Conservation (phyloP, 1,139 yeast species). For the Pichia sp. region DNA sequence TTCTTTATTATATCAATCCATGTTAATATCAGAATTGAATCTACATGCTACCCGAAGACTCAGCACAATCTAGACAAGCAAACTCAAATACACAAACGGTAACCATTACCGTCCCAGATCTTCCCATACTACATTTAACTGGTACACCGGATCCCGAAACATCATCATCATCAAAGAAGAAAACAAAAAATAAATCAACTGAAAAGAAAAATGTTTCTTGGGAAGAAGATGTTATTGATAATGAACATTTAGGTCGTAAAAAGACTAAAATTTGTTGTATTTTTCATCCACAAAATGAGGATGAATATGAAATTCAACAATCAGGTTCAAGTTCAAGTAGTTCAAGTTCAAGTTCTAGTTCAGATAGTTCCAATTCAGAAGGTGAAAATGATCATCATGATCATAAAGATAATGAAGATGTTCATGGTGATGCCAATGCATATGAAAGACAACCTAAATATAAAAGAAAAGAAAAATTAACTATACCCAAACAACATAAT, state of each 20-base stretch:
- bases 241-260: conserved; percentile 80
- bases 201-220: conserved; percentile 56
- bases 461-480: conserved; percentile 28
- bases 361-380: conserved; percentile 33
- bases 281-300: conserved; percentile 77
- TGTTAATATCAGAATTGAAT: no score
- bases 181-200: conserved; percentile 12
- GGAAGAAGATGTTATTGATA: conserved; percentile 83
- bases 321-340: no score
- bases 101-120: conserved; percentile 8
- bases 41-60: no score
- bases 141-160: conserved; percentile 9
- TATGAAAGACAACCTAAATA: conserved; percentile 71
- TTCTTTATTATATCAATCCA: no score
- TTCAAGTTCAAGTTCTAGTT: conserved; percentile 26
- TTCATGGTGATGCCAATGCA: conserved; percentile 48
- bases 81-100: not conserved
- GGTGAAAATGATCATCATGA: conserved; percentile 23
- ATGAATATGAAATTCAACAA: conserved; percentile 41
- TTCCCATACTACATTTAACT: conserved; percentile 15
- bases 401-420: conserved; percentile 19
- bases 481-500: not conserved
- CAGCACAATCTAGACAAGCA: no score
- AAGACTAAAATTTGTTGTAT: conserved; percentile 94
- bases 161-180: not conserved